Percentiles rank a stretch among this genome's conserved stretches.
Conservation (phyloP, 805 yeast species). For the Metschnikowia henanensis region DNA sequence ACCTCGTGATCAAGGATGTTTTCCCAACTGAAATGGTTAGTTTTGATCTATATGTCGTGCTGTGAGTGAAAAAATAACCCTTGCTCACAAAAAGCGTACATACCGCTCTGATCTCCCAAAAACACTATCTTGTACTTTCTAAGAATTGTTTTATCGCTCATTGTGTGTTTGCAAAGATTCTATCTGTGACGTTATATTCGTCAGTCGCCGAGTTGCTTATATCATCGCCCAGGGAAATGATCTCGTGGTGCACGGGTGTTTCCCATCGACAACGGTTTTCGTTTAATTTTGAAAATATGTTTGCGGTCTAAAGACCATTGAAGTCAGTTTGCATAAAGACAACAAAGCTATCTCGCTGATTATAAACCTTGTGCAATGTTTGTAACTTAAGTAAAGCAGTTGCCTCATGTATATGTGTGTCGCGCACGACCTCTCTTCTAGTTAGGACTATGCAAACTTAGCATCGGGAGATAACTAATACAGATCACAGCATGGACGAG, state of each 20-base stretch:
- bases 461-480: no score
- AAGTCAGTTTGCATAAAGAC: no score
- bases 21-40: slow-evolving; percentile 65
- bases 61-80: no score
- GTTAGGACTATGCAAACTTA: no score
- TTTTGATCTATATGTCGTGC: no score
- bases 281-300: no score
- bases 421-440: slow-evolving; percentile 7
- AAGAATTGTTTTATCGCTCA: slow-evolving; percentile 41
- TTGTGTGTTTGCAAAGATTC: slow-evolving; percentile 2
- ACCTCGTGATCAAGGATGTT: slow-evolving; percentile 93
- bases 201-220: not conserved
- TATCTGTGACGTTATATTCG: not conserved
- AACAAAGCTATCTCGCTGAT: no score
- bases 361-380: no score
- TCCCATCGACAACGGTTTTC: no score
- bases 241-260: slow-evolving; percentile 11
- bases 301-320: no score
- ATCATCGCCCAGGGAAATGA: not conserved
- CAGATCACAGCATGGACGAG: slow-evolving; percentile 86
- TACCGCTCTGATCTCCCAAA: slow-evolving; percentile 92
- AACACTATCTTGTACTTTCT: slow-evolving; percentile 88
- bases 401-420: not conserved
- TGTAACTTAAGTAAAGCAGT: no score
- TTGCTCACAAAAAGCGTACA: no score